phyloP scores from a whole-genome alignment of 1,284 basidiomycete genomes.

The Marasmius oreades region DNA sequence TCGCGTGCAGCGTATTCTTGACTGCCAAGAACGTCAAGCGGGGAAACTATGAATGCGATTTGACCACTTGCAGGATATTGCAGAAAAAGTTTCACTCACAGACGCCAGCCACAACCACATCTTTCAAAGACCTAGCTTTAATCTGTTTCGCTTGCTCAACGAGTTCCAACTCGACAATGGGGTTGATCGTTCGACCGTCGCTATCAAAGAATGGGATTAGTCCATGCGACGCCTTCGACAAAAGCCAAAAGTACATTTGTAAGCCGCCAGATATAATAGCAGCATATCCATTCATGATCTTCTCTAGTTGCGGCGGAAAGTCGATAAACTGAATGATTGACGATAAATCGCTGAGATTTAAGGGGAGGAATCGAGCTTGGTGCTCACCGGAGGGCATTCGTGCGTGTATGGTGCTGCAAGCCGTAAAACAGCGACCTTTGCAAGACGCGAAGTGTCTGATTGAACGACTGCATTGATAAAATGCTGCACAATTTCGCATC shows the following conservation, averaged over 20 bases:
- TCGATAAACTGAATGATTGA: no score
- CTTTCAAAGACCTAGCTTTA: constrained; percentile 35
- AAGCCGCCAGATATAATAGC: constrained; percentile 45
- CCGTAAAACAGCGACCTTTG: constrained; percentile 47
- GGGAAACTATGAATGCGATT: constrained; percentile 29
- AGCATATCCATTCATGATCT: constrained; percentile 39
- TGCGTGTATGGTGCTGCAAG: constrained; percentile 45
- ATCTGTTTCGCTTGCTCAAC: constrained; percentile 38
- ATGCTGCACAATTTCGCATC: constrained; percentile 6
- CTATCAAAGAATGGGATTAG: constrained; percentile 13
- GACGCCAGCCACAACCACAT: constrained; percentile 42
- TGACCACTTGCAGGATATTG: not conserved
- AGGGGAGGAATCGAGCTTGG: no score
- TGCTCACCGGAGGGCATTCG: constrained; percentile 32
- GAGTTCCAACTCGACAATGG: constrained; percentile 36
- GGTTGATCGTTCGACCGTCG: constrained; percentile 40
- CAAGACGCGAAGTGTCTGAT: constrained; percentile 38
- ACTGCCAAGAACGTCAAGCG: constrained; percentile 38
- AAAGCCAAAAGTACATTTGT: constrained; percentile 36
- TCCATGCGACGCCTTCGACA: not conserved
- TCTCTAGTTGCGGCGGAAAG: constrained; percentile 38
- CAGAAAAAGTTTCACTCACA: constrained; percentile 22
- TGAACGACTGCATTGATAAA: constrained; percentile 55
- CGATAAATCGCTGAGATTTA: no score
- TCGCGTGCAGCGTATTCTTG: constrained; percentile 40